Conservation (phyloP, 2,329 filamentous ascomycete genomes). For the Talaromyces amestolkiae region DNA sequence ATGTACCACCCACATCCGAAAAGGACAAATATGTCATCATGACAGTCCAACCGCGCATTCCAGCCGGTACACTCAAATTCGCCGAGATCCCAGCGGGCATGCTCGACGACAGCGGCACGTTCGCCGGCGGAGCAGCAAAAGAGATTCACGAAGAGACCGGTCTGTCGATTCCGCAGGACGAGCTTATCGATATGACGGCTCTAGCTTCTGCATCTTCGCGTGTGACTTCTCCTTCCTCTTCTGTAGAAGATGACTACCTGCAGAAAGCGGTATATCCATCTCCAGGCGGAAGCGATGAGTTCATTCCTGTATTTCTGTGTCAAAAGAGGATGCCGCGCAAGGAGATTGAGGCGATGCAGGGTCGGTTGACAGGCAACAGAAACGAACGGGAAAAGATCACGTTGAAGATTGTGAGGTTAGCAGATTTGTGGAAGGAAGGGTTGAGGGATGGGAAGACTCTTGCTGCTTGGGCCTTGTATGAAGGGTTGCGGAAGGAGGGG, state of each 20-base stretch:
- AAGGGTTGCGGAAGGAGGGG: slow-evolving; percentile 50
- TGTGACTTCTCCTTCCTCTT: slow-evolving; percentile 8
- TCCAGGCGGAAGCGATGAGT: slow-evolving; percentile 58
- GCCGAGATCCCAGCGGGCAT: slow-evolving; percentile 60
- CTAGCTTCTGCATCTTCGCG: slow-evolving; percentile 40
- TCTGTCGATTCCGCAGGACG: slow-evolving; percentile 48
- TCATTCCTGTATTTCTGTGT: slow-evolving; percentile 56
- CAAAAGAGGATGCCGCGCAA: slow-evolving; percentile 51
- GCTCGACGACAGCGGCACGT: slow-evolving; percentile 55
- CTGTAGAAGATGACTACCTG: slow-evolving; percentile 35
- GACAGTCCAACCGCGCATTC: slow-evolving; percentile 58
- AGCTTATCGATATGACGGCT: slow-evolving; percentile 56
- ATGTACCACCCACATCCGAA: slow-evolving; percentile 43
- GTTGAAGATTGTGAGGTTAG: slow-evolving; percentile 53
- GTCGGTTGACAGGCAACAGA: slow-evolving; percentile 54
- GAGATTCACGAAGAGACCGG: slow-evolving; percentile 59
- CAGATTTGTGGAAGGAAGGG: slow-evolving; percentile 54
- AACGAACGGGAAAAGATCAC: slow-evolving; percentile 60
- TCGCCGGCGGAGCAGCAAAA: slow-evolving; percentile 55
- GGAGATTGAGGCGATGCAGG: slow-evolving; percentile 52
- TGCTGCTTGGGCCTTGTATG: slow-evolving; percentile 56
- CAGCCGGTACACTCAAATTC: slow-evolving; percentile 55
- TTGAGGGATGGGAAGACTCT: slow-evolving; percentile 57
- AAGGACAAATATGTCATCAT: slow-evolving; percentile 51
- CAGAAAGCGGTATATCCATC: slow-evolving; percentile 55